Evolutionary conservation across 73 alveolate species (phyloP), one percentile per base, ranked within the genome.

Genomic region (Halteria grandinella): DNA sequence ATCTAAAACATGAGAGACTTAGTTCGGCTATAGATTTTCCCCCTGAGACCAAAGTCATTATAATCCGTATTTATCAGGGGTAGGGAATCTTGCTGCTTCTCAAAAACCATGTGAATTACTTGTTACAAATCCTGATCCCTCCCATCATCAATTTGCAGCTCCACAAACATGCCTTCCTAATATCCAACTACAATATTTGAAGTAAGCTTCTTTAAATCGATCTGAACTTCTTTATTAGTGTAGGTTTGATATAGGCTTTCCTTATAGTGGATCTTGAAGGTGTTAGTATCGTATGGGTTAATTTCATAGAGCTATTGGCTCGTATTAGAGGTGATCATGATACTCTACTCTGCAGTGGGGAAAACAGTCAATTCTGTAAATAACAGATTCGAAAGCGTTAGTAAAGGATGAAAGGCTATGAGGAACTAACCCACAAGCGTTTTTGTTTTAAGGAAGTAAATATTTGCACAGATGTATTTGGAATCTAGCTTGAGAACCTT

Each of bases 401-500:
- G 48, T 21, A 60, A 24, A 5, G 77, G 77, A 40, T 60, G 24
- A 21, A 60, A 60, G 1, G 43, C 58, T 1, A 60, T 24, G 20
- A 60, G 18, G 27, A 60, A 60, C 43, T 60, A 31, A 21, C 77
- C 77, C 8, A 60, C 77, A 40, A 40, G 37, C 21, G 77, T 60
- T 20, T 60, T 60, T 10, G 77, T 60, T 37, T 60, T 60, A 21
- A 60, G 41, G 58, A 36, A 60, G 12, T 18, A 37, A 1, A 60
- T 60, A 23, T 60, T 59, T 12, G 34, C 6, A 17, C 60, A 36
- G 8, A 37, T 37, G 21, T 37, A 29, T 34, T 60, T 12, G 5
- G 37, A 55, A 32, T 10, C 1, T 18, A 60, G 37, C 3, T 24
- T 5, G 8, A 60, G 28, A 12, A 29, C 48, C 43, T 60, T 60